Percentiles rank a stretch among this genome's conserved stretches.
Evolutionary conservation across 164 flowering plant genomes (phyloP).

Genomic region (Stephania cephalantha): DNA sequence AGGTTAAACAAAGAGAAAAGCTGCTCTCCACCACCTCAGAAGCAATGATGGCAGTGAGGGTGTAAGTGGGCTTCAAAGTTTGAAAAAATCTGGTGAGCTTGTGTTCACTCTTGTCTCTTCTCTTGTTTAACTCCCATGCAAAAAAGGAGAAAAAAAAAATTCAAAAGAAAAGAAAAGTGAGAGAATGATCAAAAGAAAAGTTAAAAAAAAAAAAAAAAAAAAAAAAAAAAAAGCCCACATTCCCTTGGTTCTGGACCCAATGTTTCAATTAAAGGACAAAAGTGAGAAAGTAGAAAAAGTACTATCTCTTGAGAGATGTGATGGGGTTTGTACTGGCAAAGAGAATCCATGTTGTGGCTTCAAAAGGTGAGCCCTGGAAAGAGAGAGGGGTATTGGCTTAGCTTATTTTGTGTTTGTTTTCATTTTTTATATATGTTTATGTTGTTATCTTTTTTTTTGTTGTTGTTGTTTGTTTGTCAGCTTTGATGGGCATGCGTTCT

Average conservation of each 20-base stretch:
- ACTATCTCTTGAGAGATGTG: slow-evolving; percentile 38
- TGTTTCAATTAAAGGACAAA: slow-evolving; percentile 12
- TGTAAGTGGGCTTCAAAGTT: slow-evolving; percentile 19
- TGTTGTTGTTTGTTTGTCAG: slow-evolving; percentile 31
- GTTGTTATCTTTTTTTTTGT: background rate
- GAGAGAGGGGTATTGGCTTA: background rate
- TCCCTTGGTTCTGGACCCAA: slow-evolving; percentile 14
- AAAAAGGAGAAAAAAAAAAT: slow-evolving; percentile 3
- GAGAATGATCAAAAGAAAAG: background rate
- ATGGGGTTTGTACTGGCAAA: slow-evolving; percentile 39
- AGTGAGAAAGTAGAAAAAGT: slow-evolving; percentile 31
- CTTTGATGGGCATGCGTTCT: slow-evolving; percentile 34
- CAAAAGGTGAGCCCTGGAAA: slow-evolving; percentile 39
- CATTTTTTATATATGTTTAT: slow-evolving; percentile 15
- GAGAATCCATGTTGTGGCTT: slow-evolving; percentile 53
- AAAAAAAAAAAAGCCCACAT: slow-evolving; percentile 4
- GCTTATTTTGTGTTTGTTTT: slow-evolving; percentile 9
- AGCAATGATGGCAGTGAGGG: slow-evolving; percentile 28
- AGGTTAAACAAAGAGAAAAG: slow-evolving; percentile 14
- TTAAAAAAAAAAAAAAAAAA: background rate
- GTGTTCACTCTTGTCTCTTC: slow-evolving; percentile 12
- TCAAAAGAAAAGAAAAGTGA: background rate
- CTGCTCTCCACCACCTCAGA: slow-evolving; percentile 25
- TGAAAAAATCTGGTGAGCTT: slow-evolving; percentile 7
- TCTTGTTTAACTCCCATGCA: slow-evolving; percentile 36